Percentiles rank a stretch among this genome's conserved stretches.
Conservation (phyloP, 176 grass and related monocot genomes). For the Eleusine indica region DNA sequence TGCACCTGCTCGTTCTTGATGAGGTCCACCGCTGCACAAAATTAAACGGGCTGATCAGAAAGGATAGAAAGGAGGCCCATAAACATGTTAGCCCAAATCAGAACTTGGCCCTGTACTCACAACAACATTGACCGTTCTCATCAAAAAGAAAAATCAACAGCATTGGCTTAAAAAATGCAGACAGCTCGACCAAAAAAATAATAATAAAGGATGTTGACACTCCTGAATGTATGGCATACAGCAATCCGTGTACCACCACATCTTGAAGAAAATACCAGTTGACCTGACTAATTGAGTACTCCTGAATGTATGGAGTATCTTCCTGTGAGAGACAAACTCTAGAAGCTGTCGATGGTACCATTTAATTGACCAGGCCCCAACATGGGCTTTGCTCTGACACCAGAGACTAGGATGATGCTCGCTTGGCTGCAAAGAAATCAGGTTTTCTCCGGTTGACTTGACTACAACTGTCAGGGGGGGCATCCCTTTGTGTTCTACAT, state of each 20-base stretch:
- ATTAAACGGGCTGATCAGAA: neutral
- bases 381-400: neutral
- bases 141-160: neutral
- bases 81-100: neutral
- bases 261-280: neutral
- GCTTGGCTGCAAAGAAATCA: neutral
- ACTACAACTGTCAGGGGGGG: neutral
- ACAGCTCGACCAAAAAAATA: neutral
- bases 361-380: neutral
- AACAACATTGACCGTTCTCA: neutral
- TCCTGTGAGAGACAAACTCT: neutral
- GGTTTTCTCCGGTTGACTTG: neutral
- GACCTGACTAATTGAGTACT: neutral
- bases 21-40: constrained; percentile 61
- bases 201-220: neutral
- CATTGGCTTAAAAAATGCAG: neutral
- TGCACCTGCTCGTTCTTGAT: constrained; percentile 60
- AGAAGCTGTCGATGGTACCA: neutral
- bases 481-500: too few relatives aligned
- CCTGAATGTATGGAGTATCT: too few relatives aligned
- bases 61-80: neutral
- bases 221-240: neutral
- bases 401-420: neutral
- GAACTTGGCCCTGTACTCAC: neutral
- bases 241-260: neutral